Evolutionary conservation across 441 rosid species (phyloP).

Genomic region (Jatropha multifida): DNA sequence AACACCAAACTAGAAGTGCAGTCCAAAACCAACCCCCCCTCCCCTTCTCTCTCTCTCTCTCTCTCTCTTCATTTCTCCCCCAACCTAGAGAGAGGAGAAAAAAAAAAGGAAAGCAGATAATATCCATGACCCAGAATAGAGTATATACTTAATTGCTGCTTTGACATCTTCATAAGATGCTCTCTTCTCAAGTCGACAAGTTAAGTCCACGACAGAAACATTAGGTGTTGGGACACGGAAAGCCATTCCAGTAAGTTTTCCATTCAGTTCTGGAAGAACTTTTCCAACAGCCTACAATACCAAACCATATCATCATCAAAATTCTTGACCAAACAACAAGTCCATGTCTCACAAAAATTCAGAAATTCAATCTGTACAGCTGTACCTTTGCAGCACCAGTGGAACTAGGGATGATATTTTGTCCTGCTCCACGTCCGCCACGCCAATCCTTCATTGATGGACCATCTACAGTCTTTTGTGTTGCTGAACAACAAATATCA

Average conservation of each 20-base stretch:
- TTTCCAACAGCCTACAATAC: constrained; percentile 88
- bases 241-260: constrained; percentile 99
- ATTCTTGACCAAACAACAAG: neutral
- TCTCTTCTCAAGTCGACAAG: constrained; percentile 93
- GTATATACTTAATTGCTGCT: constrained; percentile 80
- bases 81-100: neutral
- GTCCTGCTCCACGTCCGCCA: constrained; percentile 98
- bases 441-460: constrained; percentile 99
- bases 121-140: neutral
- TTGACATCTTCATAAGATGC: constrained; percentile 94
- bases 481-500: constrained; percentile 54
- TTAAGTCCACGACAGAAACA: constrained; percentile 97
- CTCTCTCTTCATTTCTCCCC: too few relatives aligned
- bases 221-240: constrained; percentile 98
- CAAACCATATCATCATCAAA: neutral
- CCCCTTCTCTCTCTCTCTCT: too few relatives aligned
- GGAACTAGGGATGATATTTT: constrained; percentile 99
- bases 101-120: neutral
- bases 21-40: too few relatives aligned
- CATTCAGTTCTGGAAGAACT: constrained; percentile 97
- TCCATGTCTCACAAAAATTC: neutral
- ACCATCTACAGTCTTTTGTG: constrained; percentile 97
- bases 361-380: constrained; percentile 7
- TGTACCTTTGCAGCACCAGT: constrained; percentile 99
- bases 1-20: neutral